Evolutionary conservation across 805 yeast species (phyloP).

Genomic region (Geotrichum ghanense): DNA sequence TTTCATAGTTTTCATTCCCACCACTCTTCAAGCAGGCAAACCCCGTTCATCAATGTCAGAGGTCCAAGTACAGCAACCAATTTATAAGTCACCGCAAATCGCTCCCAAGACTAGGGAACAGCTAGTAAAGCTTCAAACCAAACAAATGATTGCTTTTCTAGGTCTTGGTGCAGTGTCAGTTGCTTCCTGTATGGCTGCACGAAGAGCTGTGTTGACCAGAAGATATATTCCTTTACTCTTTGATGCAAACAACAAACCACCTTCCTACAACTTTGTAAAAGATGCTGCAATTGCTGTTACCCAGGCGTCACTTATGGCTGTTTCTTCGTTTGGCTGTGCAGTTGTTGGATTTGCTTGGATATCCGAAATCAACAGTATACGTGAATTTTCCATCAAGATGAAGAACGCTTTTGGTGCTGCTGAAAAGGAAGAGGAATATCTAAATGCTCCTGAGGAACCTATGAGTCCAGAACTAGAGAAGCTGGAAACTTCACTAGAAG

Average conservation of each 20-base stretch:
- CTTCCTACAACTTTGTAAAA: constrained; percentile 64
- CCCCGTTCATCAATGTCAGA: constrained; percentile 2
- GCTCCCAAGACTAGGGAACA: background rate
- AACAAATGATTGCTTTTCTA: constrained; percentile 61
- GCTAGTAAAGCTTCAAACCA: constrained; percentile 28
- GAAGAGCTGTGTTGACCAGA: constrained; percentile 60
- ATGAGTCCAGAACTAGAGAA: background rate
- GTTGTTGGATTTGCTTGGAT: constrained; percentile 73
- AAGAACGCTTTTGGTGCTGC: constrained; percentile 58
- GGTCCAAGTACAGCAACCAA: background rate
- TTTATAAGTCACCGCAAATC: background rate
- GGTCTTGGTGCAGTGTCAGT: constrained; percentile 65
- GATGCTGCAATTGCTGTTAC: constrained; percentile 83
- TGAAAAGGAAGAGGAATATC: constrained; percentile 20
- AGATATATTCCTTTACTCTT: constrained; percentile 63
- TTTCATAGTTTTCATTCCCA: background rate
- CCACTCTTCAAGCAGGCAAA: no score
- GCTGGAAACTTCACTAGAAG: background rate
- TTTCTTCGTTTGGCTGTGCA: constrained; percentile 60
- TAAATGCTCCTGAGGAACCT: constrained; percentile 2
- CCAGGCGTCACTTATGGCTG: constrained; percentile 67
- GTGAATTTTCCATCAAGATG: constrained; percentile 64
- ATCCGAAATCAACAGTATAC: constrained; percentile 53
- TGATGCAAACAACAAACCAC: constrained; percentile 80
- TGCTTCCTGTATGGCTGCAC: constrained; percentile 60